Percentiles rank a stretch among this genome's conserved stretches.
phyloP scores from a whole-genome alignment of 2,329 filamentous ascomycete species.

The Pseudogymnoascus sp. region DNA sequence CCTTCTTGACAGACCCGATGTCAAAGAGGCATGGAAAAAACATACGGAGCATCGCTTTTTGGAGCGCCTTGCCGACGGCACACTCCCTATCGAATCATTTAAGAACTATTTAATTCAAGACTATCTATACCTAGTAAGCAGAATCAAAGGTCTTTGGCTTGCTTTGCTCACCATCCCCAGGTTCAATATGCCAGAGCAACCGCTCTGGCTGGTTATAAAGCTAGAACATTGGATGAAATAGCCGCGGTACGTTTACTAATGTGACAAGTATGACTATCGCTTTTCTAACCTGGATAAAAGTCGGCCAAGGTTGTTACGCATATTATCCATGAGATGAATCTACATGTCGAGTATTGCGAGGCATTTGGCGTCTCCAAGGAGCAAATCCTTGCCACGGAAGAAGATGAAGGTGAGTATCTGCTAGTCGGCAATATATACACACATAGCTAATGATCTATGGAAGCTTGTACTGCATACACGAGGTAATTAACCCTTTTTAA shows the following conservation, averaged over 20 bases:
- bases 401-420: slow-evolving; percentile 56
- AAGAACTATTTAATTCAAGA: slow-evolving; percentile 88
- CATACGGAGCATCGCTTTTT: slow-evolving; percentile 83
- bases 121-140: slow-evolving; percentile 72
- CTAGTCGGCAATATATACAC: not conserved
- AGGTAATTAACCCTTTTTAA: slow-evolving; percentile 23
- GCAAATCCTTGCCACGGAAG: slow-evolving; percentile 66
- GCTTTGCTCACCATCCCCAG: slow-evolving; percentile 34
- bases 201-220: slow-evolving; percentile 79
- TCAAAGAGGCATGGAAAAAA: slow-evolving; percentile 64
- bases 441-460: slow-evolving; percentile 13
- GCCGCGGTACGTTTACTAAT: slow-evolving; percentile 46
- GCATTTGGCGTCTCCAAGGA: slow-evolving; percentile 68
- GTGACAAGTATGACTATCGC: not conserved
- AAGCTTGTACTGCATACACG: slow-evolving; percentile 73
- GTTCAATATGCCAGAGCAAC: slow-evolving; percentile 84
- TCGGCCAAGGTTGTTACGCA: slow-evolving; percentile 66
- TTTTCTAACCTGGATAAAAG: slow-evolving; percentile 28
- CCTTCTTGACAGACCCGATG: slow-evolving; percentile 65
- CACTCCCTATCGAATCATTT: slow-evolving; percentile 68
- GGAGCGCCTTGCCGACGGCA: slow-evolving; percentile 65
- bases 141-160: not conserved
- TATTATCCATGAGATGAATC: slow-evolving; percentile 69
- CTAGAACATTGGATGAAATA: slow-evolving; percentile 66
- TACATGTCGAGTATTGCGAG: slow-evolving; percentile 78